Conservation (phyloP, 352 stramenopile species). For the Globisporangium viniferum region DNA sequence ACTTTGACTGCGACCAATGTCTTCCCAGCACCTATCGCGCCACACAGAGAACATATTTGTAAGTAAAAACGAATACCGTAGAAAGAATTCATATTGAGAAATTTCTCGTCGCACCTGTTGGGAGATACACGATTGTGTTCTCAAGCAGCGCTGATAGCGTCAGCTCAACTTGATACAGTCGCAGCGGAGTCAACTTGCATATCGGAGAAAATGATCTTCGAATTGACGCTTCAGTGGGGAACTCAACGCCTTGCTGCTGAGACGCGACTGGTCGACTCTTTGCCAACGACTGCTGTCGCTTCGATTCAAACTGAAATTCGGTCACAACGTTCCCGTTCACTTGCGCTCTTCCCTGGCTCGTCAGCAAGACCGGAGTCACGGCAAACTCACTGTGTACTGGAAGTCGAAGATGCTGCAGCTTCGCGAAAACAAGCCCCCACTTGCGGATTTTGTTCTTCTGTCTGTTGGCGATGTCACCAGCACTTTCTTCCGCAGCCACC, state of each 20-base stretch:
- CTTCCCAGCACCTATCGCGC: conserved; percentile 48
- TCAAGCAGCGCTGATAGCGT: conserved; percentile 63
- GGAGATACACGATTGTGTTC: conserved; percentile 80
- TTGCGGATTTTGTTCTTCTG: conserved; percentile 20
- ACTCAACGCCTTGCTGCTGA: conserved; percentile 11
- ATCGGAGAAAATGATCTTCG: conserved; percentile 25
- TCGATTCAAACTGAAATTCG: conserved; percentile 1
- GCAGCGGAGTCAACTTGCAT: conserved; percentile 47
- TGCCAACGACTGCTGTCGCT: not conserved
- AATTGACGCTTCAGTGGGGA: conserved; percentile 30
- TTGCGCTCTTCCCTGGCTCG: not conserved
- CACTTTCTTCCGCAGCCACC: conserved; percentile 16
- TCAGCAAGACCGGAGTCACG: conserved; percentile 8
- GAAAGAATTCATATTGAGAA: not conserved
- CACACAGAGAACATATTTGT: not conserved
- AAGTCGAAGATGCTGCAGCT: conserved; percentile 28
- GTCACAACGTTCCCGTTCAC: not conserved
- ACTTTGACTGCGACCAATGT: conserved; percentile 75
- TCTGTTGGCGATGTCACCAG: not conserved
- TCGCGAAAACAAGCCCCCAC: conserved; percentile 34
- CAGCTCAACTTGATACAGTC: conserved; percentile 69
- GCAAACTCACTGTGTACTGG: conserved; percentile 20
- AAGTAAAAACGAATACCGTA: not conserved
- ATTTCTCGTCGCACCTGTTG: conserved; percentile 33
- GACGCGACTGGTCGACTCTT: not conserved